Percentiles rank a stretch among this genome's conserved stretches.
Conservation (phyloP, 2,329 filamentous ascomycete genomes). For the Fusarium buxicola region DNA sequence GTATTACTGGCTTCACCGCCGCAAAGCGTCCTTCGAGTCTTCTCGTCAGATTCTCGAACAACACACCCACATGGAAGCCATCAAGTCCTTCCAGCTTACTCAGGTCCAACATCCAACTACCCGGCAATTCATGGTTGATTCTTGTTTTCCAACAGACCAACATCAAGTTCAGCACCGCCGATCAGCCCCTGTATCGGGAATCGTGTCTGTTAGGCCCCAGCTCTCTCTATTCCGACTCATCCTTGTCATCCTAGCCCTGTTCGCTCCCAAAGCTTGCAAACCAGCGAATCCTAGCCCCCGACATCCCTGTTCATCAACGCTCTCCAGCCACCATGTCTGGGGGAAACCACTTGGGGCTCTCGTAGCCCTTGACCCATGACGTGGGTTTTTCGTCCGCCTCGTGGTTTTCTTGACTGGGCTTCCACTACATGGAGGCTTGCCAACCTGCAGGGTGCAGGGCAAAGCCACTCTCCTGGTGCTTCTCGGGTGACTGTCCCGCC, state of each 20-base stretch:
- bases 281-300: slow-evolving; percentile 19
- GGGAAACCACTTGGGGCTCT: slow-evolving; percentile 14
- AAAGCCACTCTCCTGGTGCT: slow-evolving; percentile 35
- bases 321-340: slow-evolving; percentile 14
- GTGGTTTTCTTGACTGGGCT: slow-evolving; percentile 38
- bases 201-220: slow-evolving; percentile 11
- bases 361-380: slow-evolving; percentile 38
- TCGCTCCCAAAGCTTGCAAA: slow-evolving; percentile 25
- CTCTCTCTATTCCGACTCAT: neutral
- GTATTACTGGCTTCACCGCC: slow-evolving; percentile 33
- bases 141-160: slow-evolving; percentile 26
- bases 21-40: slow-evolving; percentile 25
- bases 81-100: neutral
- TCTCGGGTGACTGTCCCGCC: slow-evolving; percentile 20
- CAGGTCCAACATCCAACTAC: neutral
- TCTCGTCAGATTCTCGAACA: slow-evolving; percentile 35
- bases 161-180: slow-evolving; percentile 19
- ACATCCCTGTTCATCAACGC: slow-evolving; percentile 28
- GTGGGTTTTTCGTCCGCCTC: slow-evolving; percentile 42
- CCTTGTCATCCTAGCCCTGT: slow-evolving; percentile 11
- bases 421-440: slow-evolving; percentile 26
- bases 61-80: neutral
- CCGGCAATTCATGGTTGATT: slow-evolving; percentile 19
- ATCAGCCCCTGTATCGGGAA: slow-evolving; percentile 13
- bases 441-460: slow-evolving; percentile 39